Percentiles rank a stretch among this genome's conserved stretches.
Evolutionary conservation across 257 asterid genomes (phyloP).

Genomic region (Jaltomata sinuosa): DNA sequence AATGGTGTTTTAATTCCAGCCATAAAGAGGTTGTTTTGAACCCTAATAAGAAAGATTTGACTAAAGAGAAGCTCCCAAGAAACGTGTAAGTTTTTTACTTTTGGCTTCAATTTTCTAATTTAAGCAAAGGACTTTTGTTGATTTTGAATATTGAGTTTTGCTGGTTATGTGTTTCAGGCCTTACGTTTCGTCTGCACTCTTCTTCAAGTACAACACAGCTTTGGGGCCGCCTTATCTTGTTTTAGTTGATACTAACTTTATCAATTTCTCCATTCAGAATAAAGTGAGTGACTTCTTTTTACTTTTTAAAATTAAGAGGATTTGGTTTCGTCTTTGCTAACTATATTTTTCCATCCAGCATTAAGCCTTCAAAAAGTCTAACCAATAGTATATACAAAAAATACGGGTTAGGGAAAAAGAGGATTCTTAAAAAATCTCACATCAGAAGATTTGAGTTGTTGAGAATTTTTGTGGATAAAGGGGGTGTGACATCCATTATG

Average conservation of each 20-base stretch:
- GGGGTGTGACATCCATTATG: neutral
- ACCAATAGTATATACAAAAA: neutral
- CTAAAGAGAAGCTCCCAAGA: constrained; percentile 70
- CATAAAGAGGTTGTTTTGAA: constrained; percentile 73
- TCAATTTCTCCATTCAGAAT: constrained; percentile 92
- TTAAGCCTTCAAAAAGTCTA: neutral
- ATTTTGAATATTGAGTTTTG: neutral
- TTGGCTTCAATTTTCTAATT: neutral
- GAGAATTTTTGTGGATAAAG: neutral
- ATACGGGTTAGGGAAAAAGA: neutral
- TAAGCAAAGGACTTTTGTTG: neutral
- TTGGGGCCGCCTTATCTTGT: constrained; percentile 92
- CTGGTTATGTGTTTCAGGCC: constrained; percentile 44
- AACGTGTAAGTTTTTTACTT: constrained; percentile 50
- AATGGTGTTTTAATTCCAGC: constrained; percentile 22
- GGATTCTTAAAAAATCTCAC: neutral
- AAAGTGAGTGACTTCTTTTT: constrained; percentile 42
- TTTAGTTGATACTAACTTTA: constrained; percentile 92
- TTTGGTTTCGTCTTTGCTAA: neutral
- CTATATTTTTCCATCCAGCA: neutral
- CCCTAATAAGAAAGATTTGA: constrained; percentile 84
- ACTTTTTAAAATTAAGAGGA: neutral
- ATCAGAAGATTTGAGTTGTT: neutral
- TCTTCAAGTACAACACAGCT: constrained; percentile 77
- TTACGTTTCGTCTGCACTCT: constrained; percentile 80